Base-by-base conservation (phyloP, 2,329 filamentous ascomycete genomes). In the Macrophomina tecta region DNA sequence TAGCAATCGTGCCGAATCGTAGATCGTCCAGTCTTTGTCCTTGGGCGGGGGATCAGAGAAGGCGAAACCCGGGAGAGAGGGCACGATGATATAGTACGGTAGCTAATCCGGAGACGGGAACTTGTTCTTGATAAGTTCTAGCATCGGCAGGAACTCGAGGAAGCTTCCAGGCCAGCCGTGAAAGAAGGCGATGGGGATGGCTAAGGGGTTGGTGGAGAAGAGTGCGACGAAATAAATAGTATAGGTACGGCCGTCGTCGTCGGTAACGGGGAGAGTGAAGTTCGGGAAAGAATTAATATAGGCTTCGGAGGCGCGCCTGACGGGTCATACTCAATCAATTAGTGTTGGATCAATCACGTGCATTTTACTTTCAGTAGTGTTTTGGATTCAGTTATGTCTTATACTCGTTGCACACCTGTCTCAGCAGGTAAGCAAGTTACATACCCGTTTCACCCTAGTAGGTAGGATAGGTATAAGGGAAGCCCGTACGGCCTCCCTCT, bases 131-230 rank as follows among this genome's bases (percentile, higher is more conserved):
- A 89, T 73, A 9, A 84, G 53, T 1, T 79, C 72, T 49, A 87
- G 73, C 48, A 87, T 79, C 1, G 81, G 82, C 6, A 89, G 73
- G 71, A 89, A 89, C 69, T 89, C 87, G 4, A 86, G 73, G 68
- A 88, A 85, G 8, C 79, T 82, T 8, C 77, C 77, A 0, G 86
- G 86, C 85, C 85, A 89, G 38, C 86, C 87, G 70, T 89, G 86
- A 66, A 86, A 73, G 61, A 86, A 79, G 3, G 84, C 68, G 14
- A 88, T 72, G 0, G 86, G 86, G 6, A 84, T 76, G 0, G 86
- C 87, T 69, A 85, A 81, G 3, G 76, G 69, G 38, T 82, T 84
- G 65, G 81, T 72, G 0, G 86, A 88, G 66, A 88, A 89, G 0
- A 88, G 75, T 0, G 79, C 86, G 1, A 83, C 72, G 70, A 88